These are phyloP conservation scores for Globisporangium megalacanthum DNA, from an alignment of 352 stramenopile species.

Conservation along the genomic window DNA sequence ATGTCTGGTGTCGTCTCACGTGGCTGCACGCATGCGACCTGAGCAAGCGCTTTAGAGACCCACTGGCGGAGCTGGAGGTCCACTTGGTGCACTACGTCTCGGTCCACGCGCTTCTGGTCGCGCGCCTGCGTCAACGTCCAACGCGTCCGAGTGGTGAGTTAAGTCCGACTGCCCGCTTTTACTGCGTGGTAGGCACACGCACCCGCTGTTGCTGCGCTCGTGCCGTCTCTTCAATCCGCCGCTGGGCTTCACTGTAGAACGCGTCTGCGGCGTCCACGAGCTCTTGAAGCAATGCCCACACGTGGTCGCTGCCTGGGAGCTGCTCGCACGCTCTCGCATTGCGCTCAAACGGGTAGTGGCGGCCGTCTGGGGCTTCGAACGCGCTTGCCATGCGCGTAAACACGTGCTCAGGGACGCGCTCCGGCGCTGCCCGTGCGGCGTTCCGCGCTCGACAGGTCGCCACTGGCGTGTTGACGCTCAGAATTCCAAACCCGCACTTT, in stretches of 20 bases:
- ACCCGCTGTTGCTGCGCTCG: not conserved
- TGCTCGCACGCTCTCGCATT: slow-evolving; percentile 21
- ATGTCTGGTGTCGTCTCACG: no score
- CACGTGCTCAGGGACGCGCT: slow-evolving; percentile 30
- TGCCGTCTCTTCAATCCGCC: not conserved
- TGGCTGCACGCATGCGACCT: not conserved
- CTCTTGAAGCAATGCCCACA: not conserved
- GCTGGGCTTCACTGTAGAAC: not conserved
- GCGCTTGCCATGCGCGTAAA: slow-evolving; percentile 41
- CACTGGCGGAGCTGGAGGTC: slow-evolving; percentile 53
- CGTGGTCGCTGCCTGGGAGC: slow-evolving; percentile 3
- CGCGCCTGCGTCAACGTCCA: slow-evolving; percentile 13
- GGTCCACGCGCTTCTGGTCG: slow-evolving; percentile 26
- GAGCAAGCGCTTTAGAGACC: slow-evolving; percentile 34
- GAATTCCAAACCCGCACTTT: slow-evolving; percentile 37
- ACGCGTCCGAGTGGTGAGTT: not conserved
- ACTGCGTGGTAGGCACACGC: not conserved
- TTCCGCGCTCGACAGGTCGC: slow-evolving; percentile 39
- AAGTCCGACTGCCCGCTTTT: no score
- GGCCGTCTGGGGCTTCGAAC: slow-evolving; percentile 36
- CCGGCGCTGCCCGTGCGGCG: slow-evolving; percentile 13
- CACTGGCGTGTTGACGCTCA: slow-evolving; percentile 27
- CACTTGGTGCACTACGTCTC: slow-evolving; percentile 38
- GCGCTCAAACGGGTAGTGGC: slow-evolving; percentile 25
- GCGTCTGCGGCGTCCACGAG: not conserved